phyloP scores from a whole-genome alignment of 495 filamentous ascomycete genomes.

The Tuber magnatum region DNA sequence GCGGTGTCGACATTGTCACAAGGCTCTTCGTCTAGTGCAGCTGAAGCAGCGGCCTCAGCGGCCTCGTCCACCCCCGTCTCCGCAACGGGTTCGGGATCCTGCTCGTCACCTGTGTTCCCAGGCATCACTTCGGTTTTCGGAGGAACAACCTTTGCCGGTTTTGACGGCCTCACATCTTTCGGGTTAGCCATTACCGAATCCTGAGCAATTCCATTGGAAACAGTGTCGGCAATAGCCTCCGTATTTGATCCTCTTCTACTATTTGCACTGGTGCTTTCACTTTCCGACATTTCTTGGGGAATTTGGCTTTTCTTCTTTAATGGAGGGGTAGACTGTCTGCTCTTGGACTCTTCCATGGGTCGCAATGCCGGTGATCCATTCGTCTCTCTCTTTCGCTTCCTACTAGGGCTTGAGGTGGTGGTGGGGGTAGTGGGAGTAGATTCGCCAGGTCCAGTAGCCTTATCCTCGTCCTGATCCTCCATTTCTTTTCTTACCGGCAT shows the following conservation, averaged over 20 bases:
- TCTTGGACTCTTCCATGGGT: conserved; percentile 26
- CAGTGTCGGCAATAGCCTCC: conserved; percentile 20
- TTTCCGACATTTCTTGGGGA: conserved; percentile 25
- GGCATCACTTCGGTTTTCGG: conserved; percentile 24
- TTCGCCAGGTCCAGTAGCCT: conserved; percentile 15
- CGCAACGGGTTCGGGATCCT: conserved; percentile 24
- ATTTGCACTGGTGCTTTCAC: conserved; percentile 8
- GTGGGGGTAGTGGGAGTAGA: conserved; percentile 31
- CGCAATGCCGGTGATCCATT: conserved; percentile 22
- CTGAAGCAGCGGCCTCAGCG: conserved; percentile 19
- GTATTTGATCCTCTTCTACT: conserved; percentile 16
- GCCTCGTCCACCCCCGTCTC: conserved; percentile 32
- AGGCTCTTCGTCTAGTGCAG: conserved; percentile 33
- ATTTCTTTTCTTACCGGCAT: conserved; percentile 34
- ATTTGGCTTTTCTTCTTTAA: conserved; percentile 36
- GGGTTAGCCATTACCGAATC: conserved; percentile 24
- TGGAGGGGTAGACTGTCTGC: conserved; percentile 27
- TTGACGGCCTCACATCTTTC: conserved; percentile 23
- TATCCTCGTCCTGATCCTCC: conserved; percentile 27
- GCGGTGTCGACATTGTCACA: conserved; percentile 50
- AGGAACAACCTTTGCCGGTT: conserved; percentile 19
- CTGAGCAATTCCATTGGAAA: conserved; percentile 26
- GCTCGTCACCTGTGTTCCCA: conserved; percentile 31
- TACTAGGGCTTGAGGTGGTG: conserved; percentile 37
- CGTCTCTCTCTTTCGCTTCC: conserved; percentile 44